Conservation (phyloP, 441 rosid species). For the Aquilaria agallochum region DNA sequence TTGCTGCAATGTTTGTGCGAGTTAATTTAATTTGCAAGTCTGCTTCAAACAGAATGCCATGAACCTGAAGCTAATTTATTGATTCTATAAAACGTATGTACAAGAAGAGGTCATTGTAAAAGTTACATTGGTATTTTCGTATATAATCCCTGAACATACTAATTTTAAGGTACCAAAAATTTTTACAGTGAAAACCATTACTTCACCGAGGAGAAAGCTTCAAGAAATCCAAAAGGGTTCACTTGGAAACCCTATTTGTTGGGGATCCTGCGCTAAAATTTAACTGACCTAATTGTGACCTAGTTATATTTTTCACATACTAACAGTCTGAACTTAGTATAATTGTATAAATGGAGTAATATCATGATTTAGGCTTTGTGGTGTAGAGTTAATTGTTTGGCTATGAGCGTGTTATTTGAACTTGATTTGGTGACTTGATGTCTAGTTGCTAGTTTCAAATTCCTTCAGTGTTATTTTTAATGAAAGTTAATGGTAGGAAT, state of each 20-base stretch:
- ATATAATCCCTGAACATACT: slow-evolving; percentile 47
- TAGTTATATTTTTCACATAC: slow-evolving; percentile 7
- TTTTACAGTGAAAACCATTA: slow-evolving; percentile 59
- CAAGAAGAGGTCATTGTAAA: slow-evolving; percentile 50
- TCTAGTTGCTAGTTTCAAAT: no score
- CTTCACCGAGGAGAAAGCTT: slow-evolving; percentile 59
- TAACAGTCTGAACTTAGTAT: no score
- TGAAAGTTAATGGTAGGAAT: no score
- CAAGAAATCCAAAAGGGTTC: slow-evolving; percentile 40
- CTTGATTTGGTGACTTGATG: no score
- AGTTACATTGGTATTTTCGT: slow-evolving; percentile 49
- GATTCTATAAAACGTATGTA: slow-evolving; percentile 73
- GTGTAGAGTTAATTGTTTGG: no score
- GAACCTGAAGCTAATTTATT: slow-evolving; percentile 55
- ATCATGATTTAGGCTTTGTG: no score
- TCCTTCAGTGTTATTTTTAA: no score
- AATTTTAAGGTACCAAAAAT: slow-evolving; percentile 41
- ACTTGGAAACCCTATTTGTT: slow-evolving; percentile 40
- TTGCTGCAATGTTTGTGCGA: no score
- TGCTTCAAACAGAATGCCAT: slow-evolving; percentile 9
- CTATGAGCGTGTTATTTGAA: no score
- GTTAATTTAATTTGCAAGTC: background rate
- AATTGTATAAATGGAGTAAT: no score
- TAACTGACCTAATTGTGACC: slow-evolving; percentile 60
- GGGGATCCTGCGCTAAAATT: slow-evolving; percentile 63